Percentiles rank a stretch among this genome's conserved stretches.
Evolutionary conservation across 148 eudicot species (phyloP).

Genomic region (Simmondsia chinensis): DNA sequence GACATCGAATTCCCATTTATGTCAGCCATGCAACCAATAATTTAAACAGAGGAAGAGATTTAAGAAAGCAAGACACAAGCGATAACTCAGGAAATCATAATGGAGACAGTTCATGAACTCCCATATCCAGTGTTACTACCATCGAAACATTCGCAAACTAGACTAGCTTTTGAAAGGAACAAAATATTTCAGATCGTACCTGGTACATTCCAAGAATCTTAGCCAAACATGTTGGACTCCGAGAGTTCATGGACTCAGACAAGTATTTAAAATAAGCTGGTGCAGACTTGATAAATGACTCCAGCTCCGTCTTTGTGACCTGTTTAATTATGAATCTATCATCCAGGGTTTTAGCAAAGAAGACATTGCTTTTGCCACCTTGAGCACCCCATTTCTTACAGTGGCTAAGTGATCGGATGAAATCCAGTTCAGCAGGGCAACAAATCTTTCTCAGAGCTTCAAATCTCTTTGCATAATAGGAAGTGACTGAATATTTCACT

Average conservation of each 20-base stretch:
- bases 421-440: conserved; percentile 81
- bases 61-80: too few relatives aligned
- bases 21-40: too few relatives aligned
- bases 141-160: not conserved
- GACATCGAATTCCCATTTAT: too few relatives aligned
- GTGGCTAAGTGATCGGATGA: conserved; percentile 75
- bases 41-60: too few relatives aligned
- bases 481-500: conserved; percentile 71
- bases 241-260: conserved; percentile 55
- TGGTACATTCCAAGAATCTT: conserved; percentile 92
- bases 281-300: conserved; percentile 88
- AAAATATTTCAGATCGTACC: conserved; percentile 28
- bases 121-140: not conserved
- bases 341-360: conserved; percentile 68
- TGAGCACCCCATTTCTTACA: conserved; percentile 98
- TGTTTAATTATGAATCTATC: conserved; percentile 91
- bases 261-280: conserved; percentile 77
- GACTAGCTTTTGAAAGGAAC: not conserved
- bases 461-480: conserved; percentile 80
- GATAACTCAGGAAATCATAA: too few relatives aligned
- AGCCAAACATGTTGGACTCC: conserved; percentile 91
- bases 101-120: too few relatives aligned
- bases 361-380: conserved; percentile 74
- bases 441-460: conserved; percentile 78
- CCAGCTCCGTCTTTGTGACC: conserved; percentile 63